These are phyloP conservation scores for Cryptosporidium baileyi DNA, from an alignment of 169 alveolate species.

Conservation along the genomic window DNA sequence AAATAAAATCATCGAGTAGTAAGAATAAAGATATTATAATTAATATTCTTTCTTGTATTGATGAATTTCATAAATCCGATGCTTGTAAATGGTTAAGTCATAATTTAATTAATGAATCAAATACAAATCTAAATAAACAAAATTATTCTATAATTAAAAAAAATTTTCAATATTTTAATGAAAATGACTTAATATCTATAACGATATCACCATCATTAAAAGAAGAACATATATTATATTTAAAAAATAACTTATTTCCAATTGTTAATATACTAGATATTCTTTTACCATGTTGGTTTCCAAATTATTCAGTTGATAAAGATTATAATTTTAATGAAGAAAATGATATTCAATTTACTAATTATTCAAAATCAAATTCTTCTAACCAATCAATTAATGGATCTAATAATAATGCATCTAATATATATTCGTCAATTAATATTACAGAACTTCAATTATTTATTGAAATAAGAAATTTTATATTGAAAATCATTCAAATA, in stretches of 20 bases:
- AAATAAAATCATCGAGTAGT: constrained; percentile 6
- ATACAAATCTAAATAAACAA: not conserved
- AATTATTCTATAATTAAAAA: not conserved
- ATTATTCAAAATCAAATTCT: not conserved
- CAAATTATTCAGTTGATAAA: not conserved
- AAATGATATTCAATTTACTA: not conserved
- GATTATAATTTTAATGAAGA: not conserved
- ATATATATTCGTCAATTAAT: not conserved
- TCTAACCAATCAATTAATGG: not conserved
- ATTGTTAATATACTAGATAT: not conserved
- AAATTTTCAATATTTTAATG: not conserved
- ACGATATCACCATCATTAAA: constrained; percentile 12
- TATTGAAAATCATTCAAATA: not conserved
- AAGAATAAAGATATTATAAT: not conserved
- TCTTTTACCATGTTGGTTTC: constrained; percentile 56
- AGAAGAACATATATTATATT: constrained; percentile 23
- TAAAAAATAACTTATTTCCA: not conserved
- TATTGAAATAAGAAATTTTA: constrained; percentile 9
- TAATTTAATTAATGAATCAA: not conserved
- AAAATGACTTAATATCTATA: not conserved
- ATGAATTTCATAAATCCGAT: constrained; percentile 22
- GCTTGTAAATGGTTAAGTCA: constrained; percentile 56
- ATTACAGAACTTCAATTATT: constrained; percentile 33
- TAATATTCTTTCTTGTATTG: constrained; percentile 3
- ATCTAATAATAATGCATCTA: not conserved